Conservation (phyloP, 1,139 yeast genomes). For the Protomyces inundatus region DNA sequence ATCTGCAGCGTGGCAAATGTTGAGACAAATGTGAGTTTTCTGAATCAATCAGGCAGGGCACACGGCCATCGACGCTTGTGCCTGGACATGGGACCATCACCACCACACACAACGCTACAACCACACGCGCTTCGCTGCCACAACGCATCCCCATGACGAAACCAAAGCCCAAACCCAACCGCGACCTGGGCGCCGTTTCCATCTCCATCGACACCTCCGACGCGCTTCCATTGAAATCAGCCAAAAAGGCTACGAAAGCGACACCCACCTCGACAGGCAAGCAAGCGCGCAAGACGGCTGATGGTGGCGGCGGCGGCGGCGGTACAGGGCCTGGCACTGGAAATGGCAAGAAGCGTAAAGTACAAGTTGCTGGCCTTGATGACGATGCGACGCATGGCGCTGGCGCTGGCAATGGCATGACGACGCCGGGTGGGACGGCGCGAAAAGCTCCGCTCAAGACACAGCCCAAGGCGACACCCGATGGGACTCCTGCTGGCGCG, state of each 20-base stretch:
- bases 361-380: neutral
- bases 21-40: too few species aligned
- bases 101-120: too few species aligned
- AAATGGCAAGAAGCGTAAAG: conserved; percentile 1
- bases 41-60: too few species aligned
- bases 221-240: neutral
- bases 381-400: neutral
- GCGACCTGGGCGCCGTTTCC: neutral
- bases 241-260: conserved; percentile 1
- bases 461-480: neutral
- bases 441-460: neutral
- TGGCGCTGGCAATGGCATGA: neutral
- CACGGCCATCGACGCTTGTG: too few species aligned
- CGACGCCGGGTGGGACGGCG: neutral
- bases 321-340: neutral
- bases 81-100: too few species aligned
- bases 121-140: too few species aligned
- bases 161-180: neutral
- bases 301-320: neutral
- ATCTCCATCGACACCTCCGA: too few species aligned
- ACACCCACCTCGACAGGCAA: neutral
- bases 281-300: neutral
- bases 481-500: neutral
- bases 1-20: too few species aligned
- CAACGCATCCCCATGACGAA: neutral